These are phyloP conservation scores for Hemisphaericaspora nanyangensis DNA, from an alignment of 805 yeast species.

Conservation along the genomic window DNA sequence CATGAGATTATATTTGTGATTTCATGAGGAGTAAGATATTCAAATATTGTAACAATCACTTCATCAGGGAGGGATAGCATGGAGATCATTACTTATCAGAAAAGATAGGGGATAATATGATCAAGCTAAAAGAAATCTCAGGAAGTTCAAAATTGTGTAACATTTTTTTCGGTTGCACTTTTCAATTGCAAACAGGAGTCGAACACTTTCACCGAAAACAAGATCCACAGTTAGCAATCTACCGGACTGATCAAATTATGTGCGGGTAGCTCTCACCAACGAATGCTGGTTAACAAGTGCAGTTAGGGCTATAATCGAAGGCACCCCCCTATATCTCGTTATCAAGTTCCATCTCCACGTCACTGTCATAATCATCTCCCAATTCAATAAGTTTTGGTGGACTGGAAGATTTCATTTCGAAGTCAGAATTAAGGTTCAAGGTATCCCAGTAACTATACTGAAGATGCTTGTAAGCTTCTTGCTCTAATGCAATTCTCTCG, in stretches of 20 bases:
- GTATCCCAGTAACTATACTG: slow-evolving; percentile 37
- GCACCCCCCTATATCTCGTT: too few species aligned
- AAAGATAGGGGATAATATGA: not conserved
- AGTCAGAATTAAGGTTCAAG: slow-evolving; percentile 20
- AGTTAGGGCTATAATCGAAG: too few species aligned
- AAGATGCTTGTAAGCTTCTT: slow-evolving; percentile 16
- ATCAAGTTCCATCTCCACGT: slow-evolving; percentile 1
- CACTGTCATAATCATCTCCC: slow-evolving; percentile 1
- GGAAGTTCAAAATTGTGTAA: too few species aligned
- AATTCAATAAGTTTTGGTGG: not conserved
- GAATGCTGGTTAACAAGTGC: too few species aligned
- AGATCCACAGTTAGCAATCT: too few species aligned
- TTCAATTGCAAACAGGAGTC: too few species aligned
- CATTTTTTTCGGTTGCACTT: too few species aligned
- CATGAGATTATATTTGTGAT: slow-evolving; percentile 5
- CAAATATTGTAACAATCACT: slow-evolving; percentile 14
- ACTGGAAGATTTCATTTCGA: slow-evolving; percentile 20
- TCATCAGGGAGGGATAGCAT: slow-evolving; percentile 16
- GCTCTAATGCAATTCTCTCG: slow-evolving; percentile 4
- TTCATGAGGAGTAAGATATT: slow-evolving; percentile 12
- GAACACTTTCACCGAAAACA: too few species aligned
- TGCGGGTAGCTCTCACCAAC: too few species aligned
- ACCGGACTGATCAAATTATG: too few species aligned
- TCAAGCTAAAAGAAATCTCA: too few species aligned
- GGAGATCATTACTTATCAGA: not conserved